A percentile compares a stretch with the other conserved stretches of the same genome.
phyloP scores from a whole-genome alignment of 2,329 filamentous ascomycete genomes.

The Cytospora leucostoma region DNA sequence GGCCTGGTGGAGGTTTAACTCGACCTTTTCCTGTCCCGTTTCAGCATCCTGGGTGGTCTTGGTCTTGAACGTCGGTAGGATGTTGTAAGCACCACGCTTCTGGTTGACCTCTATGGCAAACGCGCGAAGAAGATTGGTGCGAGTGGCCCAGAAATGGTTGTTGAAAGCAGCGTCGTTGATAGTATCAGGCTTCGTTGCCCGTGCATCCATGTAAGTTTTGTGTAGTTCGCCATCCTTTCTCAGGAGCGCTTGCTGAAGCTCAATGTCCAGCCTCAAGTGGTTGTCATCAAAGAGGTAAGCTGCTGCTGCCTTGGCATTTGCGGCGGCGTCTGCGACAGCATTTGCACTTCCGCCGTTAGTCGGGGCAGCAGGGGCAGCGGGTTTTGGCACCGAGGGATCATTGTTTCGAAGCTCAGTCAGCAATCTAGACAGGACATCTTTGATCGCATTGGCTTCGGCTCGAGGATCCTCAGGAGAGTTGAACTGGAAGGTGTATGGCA shows the following conservation, averaged over 20 bases:
- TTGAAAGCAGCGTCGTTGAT: conserved; percentile 82
- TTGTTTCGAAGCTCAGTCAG: conserved; percentile 68
- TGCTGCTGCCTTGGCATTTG: conserved; percentile 77
- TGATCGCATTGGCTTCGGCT: conserved; percentile 81
- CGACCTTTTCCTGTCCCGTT: conserved; percentile 69
- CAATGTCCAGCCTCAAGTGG: conserved; percentile 73
- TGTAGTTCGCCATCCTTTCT: conserved; percentile 75
- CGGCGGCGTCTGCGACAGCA: conserved; percentile 41
- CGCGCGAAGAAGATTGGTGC: conserved; percentile 81
- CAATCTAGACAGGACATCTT: conserved; percentile 76
- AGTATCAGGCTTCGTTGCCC: conserved; percentile 79
- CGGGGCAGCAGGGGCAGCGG: conserved; percentile 40
- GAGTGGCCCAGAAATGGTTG: conserved; percentile 90
- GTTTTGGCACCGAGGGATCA: conserved; percentile 54
- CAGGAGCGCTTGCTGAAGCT: conserved; percentile 84
- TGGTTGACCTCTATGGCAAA: conserved; percentile 89
- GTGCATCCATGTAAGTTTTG: conserved; percentile 83
- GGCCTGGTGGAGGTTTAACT: conserved; percentile 72
- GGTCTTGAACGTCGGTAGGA: conserved; percentile 85
- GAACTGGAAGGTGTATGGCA: conserved; percentile 85
- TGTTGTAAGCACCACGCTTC: conserved; percentile 87
- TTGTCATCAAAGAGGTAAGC: conserved; percentile 79
- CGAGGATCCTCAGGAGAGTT: conserved; percentile 75
- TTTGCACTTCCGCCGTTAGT: conserved; percentile 46
- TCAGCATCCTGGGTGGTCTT: conserved; percentile 60